These are phyloP conservation scores for Davidsoniella neocaledoniae DNA, from an alignment of 2,329 filamentous ascomycete species.

Conservation along the genomic window DNA sequence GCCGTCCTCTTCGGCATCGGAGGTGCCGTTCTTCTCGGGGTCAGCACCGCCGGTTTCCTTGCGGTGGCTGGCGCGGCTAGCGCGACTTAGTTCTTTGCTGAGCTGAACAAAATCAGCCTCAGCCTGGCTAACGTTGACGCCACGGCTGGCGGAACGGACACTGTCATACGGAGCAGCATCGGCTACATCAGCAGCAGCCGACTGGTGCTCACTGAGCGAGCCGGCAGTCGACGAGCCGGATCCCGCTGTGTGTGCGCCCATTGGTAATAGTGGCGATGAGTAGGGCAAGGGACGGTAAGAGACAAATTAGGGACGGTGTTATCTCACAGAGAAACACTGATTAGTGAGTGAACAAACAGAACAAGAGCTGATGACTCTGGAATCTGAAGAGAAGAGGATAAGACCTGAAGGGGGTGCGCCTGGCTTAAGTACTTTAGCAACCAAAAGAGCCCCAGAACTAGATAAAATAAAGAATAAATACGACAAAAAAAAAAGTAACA, in stretches of 20 bases:
- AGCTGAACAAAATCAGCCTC: slow-evolving; percentile 56
- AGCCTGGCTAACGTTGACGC: slow-evolving; percentile 49
- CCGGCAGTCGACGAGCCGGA: slow-evolving; percentile 11
- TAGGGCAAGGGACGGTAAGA: neutral
- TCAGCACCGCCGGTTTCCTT: slow-evolving; percentile 24
- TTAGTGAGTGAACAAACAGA: neutral
- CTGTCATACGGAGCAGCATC: slow-evolving; percentile 6
- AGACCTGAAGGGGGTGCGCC: neutral
- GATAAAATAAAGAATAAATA: neutral
- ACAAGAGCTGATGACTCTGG: no score
- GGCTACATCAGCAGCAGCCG: neutral
- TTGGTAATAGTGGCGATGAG: neutral
- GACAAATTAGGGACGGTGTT: neutral
- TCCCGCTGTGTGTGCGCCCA: slow-evolving; percentile 9
- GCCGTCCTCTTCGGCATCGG: slow-evolving; percentile 24
- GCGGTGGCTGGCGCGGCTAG: slow-evolving; percentile 35
- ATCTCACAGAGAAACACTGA: neutral
- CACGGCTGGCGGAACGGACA: slow-evolving; percentile 15
- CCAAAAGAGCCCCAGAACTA: neutral
- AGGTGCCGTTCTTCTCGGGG: slow-evolving; percentile 38
- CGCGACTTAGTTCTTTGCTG: slow-evolving; percentile 39
- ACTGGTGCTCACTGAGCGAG: slow-evolving; percentile 5
- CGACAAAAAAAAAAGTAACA: no score
- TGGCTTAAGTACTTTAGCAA: no score
- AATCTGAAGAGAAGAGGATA: neutral